phyloP scores from a whole-genome alignment of 768 basidiomycete genomes.

The Tricholoma sp. region DNA sequence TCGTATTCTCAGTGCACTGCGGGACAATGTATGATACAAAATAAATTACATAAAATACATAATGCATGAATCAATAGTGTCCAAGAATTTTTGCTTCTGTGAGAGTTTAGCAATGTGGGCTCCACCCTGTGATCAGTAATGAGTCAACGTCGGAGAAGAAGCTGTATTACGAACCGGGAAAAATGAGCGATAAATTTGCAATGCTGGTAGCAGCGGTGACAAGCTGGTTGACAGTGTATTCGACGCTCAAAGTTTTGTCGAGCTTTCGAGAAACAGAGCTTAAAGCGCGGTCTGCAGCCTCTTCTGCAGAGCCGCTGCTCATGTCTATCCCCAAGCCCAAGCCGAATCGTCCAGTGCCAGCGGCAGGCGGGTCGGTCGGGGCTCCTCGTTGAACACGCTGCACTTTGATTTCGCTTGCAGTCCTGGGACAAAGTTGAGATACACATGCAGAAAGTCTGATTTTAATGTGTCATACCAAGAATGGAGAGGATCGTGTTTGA shows the following conservation, averaged over 20 bases:
- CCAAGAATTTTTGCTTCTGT: not conserved
- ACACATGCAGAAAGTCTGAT: not conserved
- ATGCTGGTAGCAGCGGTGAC: conserved; percentile 83
- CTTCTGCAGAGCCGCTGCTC: conserved; percentile 63
- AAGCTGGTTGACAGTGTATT: conserved; percentile 90
- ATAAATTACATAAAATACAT: not conserved
- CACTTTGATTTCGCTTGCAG: conserved; percentile 71
- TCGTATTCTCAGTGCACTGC: not conserved
- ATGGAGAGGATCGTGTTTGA: conserved; percentile 94
- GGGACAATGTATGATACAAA: not conserved
- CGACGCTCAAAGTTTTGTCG: conserved; percentile 79
- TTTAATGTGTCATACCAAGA: conserved; percentile 53
- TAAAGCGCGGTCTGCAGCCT: conserved; percentile 88
- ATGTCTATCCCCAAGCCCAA: conserved; percentile 57
- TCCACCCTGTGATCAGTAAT: conserved; percentile 24
- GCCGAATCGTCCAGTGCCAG: conserved; percentile 22
- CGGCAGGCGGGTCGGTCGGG: conserved; percentile 21
- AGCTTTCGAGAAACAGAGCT: conserved; percentile 77
- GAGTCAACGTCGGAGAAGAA: conserved; percentile 1
- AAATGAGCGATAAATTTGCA: conserved; percentile 76
- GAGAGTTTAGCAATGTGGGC: conserved; percentile 16
- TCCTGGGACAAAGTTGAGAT: conserved; percentile 39
- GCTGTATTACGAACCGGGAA: conserved; percentile 42
- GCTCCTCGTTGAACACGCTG: conserved; percentile 51
- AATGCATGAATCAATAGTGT: not conserved